Evolutionary conservation across 2,329 filamentous ascomycete species (phyloP), one percentile per base, ranked within the genome.

Genomic region (Venturia pyrina): DNA sequence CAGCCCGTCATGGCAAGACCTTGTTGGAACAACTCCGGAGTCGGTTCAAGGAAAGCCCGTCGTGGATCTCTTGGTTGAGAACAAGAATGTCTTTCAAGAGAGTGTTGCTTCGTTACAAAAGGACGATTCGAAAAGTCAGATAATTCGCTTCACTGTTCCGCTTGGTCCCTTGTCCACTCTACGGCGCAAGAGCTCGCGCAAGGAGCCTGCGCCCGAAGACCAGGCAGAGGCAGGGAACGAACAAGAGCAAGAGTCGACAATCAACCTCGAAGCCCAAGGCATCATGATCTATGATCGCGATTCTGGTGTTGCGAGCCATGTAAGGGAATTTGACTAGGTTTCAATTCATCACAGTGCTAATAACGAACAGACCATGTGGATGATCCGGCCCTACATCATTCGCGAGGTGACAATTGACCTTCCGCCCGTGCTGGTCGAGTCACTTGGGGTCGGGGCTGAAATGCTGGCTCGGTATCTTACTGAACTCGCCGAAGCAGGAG

Each of bases 251-350:
- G 77, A 82, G 64, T 78, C 82, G 66, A 82, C 86, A 48, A 82
- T 96, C 67, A 89, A 92, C 68, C 84, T 99, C 67, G 96, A 99
- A 78, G 96, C 91, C 7, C 95, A 99, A 77, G 95, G 95, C 28
- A 99, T 99, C 73, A 96, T 98, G 89, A 91, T 98, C 7, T 98
- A 96, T 75, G 93, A 98, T 75, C 87, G 89, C 68, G 85, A 89
- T 15, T 90, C 91, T 46, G 92, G 91, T 63, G 89, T 88, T 66
- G 90, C 95, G 75, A 95, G 91, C 73, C 93, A 98, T 82, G 91
- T 96, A 84, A 82, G 90, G 11, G 11, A 48, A 50, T 56, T 17
- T 50, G 44, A 28, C 13, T 5, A n/a, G 24, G 10, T n/a, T 66
- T 34, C 8, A 24, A 24, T 34, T 56, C 59, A n/a, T 24, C 56